Percentiles rank a stretch among this genome's conserved stretches.
Evolutionary conservation across 345 rosid genomes (phyloP).

Genomic region (Populus tremula): DNA sequence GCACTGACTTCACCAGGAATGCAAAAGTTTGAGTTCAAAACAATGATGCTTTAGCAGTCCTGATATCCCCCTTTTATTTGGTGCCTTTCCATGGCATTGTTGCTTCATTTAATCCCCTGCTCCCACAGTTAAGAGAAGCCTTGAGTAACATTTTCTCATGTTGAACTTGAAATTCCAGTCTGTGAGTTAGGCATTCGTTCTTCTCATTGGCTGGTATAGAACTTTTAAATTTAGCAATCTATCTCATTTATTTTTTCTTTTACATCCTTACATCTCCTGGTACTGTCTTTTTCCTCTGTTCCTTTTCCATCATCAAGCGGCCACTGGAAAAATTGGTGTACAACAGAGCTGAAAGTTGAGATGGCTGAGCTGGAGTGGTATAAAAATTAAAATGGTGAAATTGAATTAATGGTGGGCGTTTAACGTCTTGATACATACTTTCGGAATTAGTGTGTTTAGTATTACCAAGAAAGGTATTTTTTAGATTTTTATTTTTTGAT

Average conservation of each 20-base stretch:
- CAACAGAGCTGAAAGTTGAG: not conserved
- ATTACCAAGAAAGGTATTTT: no score
- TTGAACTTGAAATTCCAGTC: slow-evolving; percentile 19
- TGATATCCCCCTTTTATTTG: not conserved
- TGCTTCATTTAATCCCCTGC: not conserved
- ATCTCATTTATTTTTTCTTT: slow-evolving; percentile 6
- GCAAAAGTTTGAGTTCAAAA: slow-evolving; percentile 39
- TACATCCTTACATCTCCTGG: not conserved
- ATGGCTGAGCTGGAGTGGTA: not conserved
- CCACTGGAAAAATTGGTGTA: not conserved
- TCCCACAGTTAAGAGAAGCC: slow-evolving; percentile 8
- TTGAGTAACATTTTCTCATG: slow-evolving; percentile 4
- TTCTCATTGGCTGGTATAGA: slow-evolving; percentile 23
- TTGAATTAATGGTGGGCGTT: no score
- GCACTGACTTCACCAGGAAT: slow-evolving; percentile 78
- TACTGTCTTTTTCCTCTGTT: not conserved
- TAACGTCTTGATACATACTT: no score
- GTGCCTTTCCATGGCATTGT: slow-evolving; percentile 15
- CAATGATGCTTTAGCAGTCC: not conserved
- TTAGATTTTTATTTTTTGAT: no score
- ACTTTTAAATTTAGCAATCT: slow-evolving; percentile 19
- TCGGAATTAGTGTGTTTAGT: no score
- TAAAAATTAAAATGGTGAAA: no score
- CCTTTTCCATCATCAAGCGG: not conserved
- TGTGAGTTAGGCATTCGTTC: slow-evolving; percentile 15